These are phyloP conservation scores for Phlegmacium glaucopus DNA, from an alignment of 768 basidiomycete genomes.

Conservation along the genomic window DNA sequence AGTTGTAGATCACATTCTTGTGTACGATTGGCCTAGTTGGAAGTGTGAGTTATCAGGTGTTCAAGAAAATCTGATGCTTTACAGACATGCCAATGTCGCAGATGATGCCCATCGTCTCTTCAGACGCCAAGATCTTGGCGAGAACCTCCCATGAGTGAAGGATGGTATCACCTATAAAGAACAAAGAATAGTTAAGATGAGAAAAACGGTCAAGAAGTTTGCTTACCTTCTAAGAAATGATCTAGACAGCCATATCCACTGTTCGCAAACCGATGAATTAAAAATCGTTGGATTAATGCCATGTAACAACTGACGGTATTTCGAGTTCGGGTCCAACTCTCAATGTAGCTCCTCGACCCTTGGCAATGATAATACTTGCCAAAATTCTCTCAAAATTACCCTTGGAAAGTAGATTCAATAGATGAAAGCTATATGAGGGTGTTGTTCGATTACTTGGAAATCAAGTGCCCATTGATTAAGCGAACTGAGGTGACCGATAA, in stretches of 20 bases:
- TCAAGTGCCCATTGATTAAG: slow-evolving; percentile 98
- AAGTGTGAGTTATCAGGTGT: neutral
- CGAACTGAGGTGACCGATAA: slow-evolving; percentile 49
- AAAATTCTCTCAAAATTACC: slow-evolving; percentile 93
- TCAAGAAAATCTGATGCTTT: slow-evolving; percentile 27
- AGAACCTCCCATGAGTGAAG: slow-evolving; percentile 98
- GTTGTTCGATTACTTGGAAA: slow-evolving; percentile 63
- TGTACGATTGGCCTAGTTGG: slow-evolving; percentile 84
- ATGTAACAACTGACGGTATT: slow-evolving; percentile 61
- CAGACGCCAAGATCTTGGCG: slow-evolving; percentile 81
- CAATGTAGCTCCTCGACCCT: slow-evolving; percentile 81
- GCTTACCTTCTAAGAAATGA: slow-evolving; percentile 90
- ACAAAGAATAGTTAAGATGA: neutral
- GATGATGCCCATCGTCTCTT: slow-evolving; percentile 79
- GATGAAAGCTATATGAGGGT: neutral
- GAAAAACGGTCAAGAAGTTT: neutral
- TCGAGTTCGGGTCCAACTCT: slow-evolving; percentile 97
- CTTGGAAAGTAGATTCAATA: slow-evolving; percentile 33
- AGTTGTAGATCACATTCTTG: slow-evolving; percentile 98
- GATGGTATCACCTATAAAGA: slow-evolving; percentile 78
- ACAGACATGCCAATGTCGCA: slow-evolving; percentile 94
- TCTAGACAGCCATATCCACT: slow-evolving; percentile 98
- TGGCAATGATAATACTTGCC: slow-evolving; percentile 84
- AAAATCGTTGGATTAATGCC: neutral
- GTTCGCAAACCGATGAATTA: neutral